Conservation (phyloP, 768 basidiomycete genomes). For the Termitomyces titanicus region DNA sequence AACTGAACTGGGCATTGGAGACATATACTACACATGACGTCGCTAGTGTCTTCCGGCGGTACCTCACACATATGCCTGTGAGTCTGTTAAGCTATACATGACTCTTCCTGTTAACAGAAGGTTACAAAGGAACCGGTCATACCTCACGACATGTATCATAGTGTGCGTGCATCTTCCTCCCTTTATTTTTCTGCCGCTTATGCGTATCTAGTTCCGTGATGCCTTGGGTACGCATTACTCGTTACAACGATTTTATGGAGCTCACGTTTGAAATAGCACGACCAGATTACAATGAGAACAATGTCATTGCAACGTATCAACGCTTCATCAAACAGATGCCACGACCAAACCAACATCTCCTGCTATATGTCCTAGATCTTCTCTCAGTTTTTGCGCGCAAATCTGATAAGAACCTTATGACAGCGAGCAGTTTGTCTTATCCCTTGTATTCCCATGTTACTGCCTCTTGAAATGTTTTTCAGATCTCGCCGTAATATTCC, state of each 20-base stretch:
- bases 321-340: conserved; percentile 82
- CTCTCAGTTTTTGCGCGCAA: conserved; percentile 93
- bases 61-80: conserved; percentile 95
- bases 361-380: conserved; percentile 94
- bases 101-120: conserved; percentile 5
- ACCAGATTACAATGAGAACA: conserved; percentile 63
- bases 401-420: conserved; percentile 93
- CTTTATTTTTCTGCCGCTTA: conserved; percentile 14
- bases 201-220: conserved; percentile 64
- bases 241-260: background rate
- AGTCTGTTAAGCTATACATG: conserved; percentile 23
- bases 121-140: conserved; percentile 83
- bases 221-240: conserved; percentile 51
- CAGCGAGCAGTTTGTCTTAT: conserved; percentile 72
- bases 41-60: conserved; percentile 93
- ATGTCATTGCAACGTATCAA: conserved; percentile 78
- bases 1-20: conserved; percentile 84
- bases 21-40: conserved; percentile 94
- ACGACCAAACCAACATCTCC: conserved; percentile 88
- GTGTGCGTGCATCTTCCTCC: conserved; percentile 46
- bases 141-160: conserved; percentile 84
- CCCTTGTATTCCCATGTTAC: background rate
- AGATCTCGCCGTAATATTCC: conserved; percentile 98
- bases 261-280: conserved; percentile 43
- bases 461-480: background rate